Evolutionary conservation across 345 rosid genomes (phyloP), one percentile per base, ranked within the genome.

Genomic region (Bruguiera sexangula): DNA sequence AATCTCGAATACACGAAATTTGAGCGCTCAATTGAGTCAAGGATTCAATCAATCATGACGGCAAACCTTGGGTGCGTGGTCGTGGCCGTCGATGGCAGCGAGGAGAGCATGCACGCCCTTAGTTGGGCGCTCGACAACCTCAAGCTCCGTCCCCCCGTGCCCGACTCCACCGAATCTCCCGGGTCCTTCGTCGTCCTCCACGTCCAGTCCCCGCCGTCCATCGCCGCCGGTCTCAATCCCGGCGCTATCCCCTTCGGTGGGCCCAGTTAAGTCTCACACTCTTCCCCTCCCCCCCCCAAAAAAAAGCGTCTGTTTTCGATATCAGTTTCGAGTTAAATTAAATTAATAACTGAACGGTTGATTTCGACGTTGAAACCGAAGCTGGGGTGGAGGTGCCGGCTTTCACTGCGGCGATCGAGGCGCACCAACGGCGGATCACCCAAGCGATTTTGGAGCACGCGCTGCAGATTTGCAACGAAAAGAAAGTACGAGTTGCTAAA

Each of bases 171-270:
- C 22, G 65, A 76, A 0, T 30, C 75, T 48, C 55, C 82, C 3
- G 79, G 83, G 58, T 79, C 83, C 37, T 88, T 91, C 85, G 55
- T 84, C 76, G 34, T 89, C 73, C 92, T 91, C 73, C 96, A 89
- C 62, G 87, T 87, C 54, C 96, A 95, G 69, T 78, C 97, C 16
- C 88, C 96, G 4, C 97, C 96, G n/a, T 75, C 87, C 58, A 87
- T 95, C 63, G 80, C 87, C 69, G 77, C 78, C 6, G 92, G 93
- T 11, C 86, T 95, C 32, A 86, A 75, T 71, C 99, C 96, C 19
- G 97, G 96, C 8, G 74, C 81, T 56, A 89, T 91, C 67, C 99
- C 99, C 59, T 94, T 91, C 75, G 97, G 97, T 62, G 97, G 97
- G 3, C 96, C 96, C 79, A 85, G 98, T 93, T 80, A 68, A 74